Evolutionary conservation across 441 rosid genomes (phyloP).

Genomic region (Caryocar brasiliense): DNA sequence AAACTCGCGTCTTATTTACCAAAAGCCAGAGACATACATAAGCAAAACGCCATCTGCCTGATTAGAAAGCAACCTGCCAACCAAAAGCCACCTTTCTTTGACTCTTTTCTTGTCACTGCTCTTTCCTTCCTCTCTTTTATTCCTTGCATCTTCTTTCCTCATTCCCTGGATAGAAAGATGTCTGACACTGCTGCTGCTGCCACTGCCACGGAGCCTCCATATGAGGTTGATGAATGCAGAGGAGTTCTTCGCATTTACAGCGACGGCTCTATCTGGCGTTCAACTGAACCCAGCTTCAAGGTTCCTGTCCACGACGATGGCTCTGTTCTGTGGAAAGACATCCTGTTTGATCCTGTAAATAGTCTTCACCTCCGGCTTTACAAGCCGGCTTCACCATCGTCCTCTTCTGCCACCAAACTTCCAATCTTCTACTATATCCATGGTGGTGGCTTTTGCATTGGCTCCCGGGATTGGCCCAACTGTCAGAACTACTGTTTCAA

Average conservation of each 20-base stretch:
- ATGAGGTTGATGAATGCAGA: constrained; percentile 46
- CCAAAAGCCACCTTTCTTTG: constrained; percentile 9
- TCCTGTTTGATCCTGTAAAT: constrained; percentile 22
- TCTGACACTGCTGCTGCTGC: constrained; percentile 8
- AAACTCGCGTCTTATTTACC: no score
- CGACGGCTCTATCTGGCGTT: constrained; percentile 49
- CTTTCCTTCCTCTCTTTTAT: not conserved
- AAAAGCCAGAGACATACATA: not conserved
- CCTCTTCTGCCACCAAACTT: constrained; percentile 26
- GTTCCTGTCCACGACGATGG: constrained; percentile 35
- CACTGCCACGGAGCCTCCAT: constrained; percentile 3
- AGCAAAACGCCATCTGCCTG: not conserved
- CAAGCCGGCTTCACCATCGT: constrained; percentile 33
- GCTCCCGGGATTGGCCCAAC: constrained; percentile 56
- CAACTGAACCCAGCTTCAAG: constrained; percentile 37
- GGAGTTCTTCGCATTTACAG: constrained; percentile 52
- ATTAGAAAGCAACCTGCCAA: not conserved
- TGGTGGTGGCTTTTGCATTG: constrained; percentile 63
- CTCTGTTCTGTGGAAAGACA: constrained; percentile 43
- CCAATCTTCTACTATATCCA: constrained; percentile 52
- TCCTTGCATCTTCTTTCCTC: not conserved
- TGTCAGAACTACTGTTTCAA: constrained; percentile 49
- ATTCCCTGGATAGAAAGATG: constrained; percentile 4
- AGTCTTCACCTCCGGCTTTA: constrained; percentile 39
- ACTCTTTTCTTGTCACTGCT: constrained; percentile 18